Evolutionary conservation across 2,329 filamentous ascomycete genomes (phyloP).

Genomic region (Lachnellula cervina): DNA sequence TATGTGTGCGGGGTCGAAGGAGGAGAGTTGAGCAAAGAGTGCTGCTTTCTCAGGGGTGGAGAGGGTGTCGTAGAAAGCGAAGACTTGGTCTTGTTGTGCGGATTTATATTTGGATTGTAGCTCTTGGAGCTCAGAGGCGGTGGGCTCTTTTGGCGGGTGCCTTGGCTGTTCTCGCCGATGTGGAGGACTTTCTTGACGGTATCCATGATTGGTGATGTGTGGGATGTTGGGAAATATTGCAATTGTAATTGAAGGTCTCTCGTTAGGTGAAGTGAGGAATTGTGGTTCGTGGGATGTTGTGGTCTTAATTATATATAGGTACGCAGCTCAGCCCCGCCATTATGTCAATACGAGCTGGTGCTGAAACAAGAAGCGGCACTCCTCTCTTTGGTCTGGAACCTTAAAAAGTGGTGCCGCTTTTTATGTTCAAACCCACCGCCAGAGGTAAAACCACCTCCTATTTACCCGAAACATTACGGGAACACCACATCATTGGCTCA

Average conservation of each 20-base stretch:
- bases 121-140: conserved; percentile 37
- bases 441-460: conserved; percentile 15
- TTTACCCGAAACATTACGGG: conserved; percentile 3
- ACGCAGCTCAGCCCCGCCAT: conserved; percentile 24
- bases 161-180: conserved; percentile 26
- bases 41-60: conserved; percentile 65
- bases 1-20: conserved; percentile 80
- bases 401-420: too few species aligned
- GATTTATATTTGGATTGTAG: conserved; percentile 69
- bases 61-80: conserved; percentile 82
- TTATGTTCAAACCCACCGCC: not conserved
- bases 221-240: not conserved
- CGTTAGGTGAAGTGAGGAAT: not conserved
- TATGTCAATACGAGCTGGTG: conserved; percentile 4
- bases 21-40: conserved; percentile 75
- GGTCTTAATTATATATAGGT: conserved; percentile 5
- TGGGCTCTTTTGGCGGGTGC: conserved; percentile 30
- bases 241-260: not conserved
- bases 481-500: not conserved
- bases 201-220: conserved; percentile 25
- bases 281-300: conserved; percentile 5
- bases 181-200: conserved; percentile 43
- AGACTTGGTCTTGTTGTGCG: conserved; percentile 76
- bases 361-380: too few species aligned
- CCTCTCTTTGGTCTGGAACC: too few species aligned